phyloP scores from a whole-genome alignment of 176 grass and related monocot species.

The Avena insularis region DNA sequence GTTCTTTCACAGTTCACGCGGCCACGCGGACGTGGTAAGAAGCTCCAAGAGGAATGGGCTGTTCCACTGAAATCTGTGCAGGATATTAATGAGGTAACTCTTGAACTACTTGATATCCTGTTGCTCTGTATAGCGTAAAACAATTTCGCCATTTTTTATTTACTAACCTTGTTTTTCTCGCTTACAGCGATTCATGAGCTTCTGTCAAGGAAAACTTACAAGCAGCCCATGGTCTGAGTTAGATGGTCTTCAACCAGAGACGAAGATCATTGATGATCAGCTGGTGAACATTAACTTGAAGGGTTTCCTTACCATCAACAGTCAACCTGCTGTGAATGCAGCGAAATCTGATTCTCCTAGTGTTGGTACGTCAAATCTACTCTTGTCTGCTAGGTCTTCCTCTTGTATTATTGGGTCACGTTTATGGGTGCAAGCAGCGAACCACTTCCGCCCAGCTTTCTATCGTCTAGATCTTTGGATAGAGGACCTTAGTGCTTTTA shows the following conservation, averaged over 20 bases:
- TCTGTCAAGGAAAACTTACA: conserved; percentile 71
- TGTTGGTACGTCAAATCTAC: conserved; percentile 61
- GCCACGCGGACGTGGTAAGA: conserved; percentile 35
- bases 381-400: conserved; percentile 4
- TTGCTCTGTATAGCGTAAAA: not conserved
- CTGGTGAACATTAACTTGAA: conserved; percentile 78
- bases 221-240: conserved; percentile 90
- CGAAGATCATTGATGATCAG: conserved; percentile 79
- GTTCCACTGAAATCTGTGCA: conserved; percentile 76
- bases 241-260: conserved; percentile 82
- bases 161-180: not conserved
- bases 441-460: too few species aligned
- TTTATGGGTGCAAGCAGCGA: too few species aligned
- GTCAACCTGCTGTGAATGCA: conserved; percentile 84
- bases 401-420: conserved; percentile 14
- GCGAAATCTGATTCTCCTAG: conserved; percentile 75
- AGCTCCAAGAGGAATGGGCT: conserved; percentile 80
- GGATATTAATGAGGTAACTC: conserved; percentile 75
- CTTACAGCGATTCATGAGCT: conserved; percentile 66
- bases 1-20: conserved; percentile 65
- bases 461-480: too few species aligned
- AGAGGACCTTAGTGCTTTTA: too few species aligned
- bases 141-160: not conserved
- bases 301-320: conserved; percentile 95
- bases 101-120: not conserved